phyloP scores from a whole-genome alignment of 768 basidiomycete genomes.

The Exidia glandulosa region DNA sequence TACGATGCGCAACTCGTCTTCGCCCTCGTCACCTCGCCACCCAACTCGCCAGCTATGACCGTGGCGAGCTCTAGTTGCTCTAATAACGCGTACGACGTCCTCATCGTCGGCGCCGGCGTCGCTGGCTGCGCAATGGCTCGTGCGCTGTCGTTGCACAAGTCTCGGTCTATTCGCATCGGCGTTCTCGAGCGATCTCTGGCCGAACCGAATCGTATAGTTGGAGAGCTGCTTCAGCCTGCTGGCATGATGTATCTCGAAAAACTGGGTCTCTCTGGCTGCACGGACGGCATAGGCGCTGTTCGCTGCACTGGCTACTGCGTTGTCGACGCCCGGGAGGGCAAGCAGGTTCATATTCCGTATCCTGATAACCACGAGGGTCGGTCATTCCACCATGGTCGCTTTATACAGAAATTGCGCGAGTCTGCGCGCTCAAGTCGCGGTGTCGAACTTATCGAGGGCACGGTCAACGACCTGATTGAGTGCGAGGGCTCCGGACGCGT shows the following conservation, averaged over 20 bases:
- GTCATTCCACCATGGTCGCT: slow-evolving; percentile 89
- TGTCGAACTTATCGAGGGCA: slow-evolving; percentile 79
- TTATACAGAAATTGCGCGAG: slow-evolving; percentile 68
- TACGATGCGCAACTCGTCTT: no score
- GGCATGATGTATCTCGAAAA: slow-evolving; percentile 65
- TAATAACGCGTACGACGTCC: slow-evolving; percentile 52
- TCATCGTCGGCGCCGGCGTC: slow-evolving; percentile 89
- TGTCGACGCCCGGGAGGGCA: slow-evolving; percentile 36
- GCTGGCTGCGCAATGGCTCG: slow-evolving; percentile 83
- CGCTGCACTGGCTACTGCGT: slow-evolving; percentile 82
- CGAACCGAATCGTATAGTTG: slow-evolving; percentile 94
- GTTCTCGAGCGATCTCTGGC: slow-evolving; percentile 85
- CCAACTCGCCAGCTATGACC: no score
- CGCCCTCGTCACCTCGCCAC: no score
- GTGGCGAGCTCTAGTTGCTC: no score
- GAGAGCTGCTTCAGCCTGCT: slow-evolving; percentile 91
- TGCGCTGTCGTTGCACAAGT: slow-evolving; percentile 43
- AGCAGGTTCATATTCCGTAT: slow-evolving; percentile 82
- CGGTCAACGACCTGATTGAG: slow-evolving; percentile 65
- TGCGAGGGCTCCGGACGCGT: slow-evolving; percentile 40
- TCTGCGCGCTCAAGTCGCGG: slow-evolving; percentile 48
- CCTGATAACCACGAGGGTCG: slow-evolving; percentile 58
- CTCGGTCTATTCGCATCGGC: slow-evolving; percentile 57
- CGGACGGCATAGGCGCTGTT: slow-evolving; percentile 85
- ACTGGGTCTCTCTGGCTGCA: slow-evolving; percentile 63